Percentiles rank a stretch among this genome's conserved stretches.
phyloP scores from a whole-genome alignment of 805 yeast genomes.

The Candida pseudofarinosa region DNA sequence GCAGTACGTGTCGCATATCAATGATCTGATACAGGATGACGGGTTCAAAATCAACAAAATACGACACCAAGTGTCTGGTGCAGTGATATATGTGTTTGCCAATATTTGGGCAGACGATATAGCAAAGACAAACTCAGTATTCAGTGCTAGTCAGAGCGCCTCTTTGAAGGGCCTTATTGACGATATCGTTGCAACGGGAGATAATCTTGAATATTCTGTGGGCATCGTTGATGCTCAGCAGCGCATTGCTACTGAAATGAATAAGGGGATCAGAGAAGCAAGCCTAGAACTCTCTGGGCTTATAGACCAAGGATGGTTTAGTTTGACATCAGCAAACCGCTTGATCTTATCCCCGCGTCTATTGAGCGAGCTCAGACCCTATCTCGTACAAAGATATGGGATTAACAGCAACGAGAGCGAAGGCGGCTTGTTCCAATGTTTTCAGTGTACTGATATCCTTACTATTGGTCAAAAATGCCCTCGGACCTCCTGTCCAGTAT shows the following conservation, averaged over 20 bases:
- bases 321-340: slow-evolving; percentile 23
- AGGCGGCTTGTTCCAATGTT: slow-evolving; percentile 44
- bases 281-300: slow-evolving; percentile 35
- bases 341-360: slow-evolving; percentile 38
- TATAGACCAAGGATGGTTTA: slow-evolving; percentile 54
- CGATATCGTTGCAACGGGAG: slow-evolving; percentile 34
- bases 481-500: slow-evolving; percentile 25
- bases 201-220: slow-evolving; percentile 26
- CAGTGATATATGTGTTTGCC: slow-evolving; percentile 32
- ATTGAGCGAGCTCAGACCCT: slow-evolving; percentile 45
- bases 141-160: slow-evolving; percentile 36
- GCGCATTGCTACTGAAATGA: slow-evolving; percentile 18
- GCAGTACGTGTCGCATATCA: slow-evolving; percentile 23
- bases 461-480: slow-evolving; percentile 48
- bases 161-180: slow-evolving; percentile 45
- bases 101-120: slow-evolving; percentile 38
- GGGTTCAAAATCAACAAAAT: slow-evolving; percentile 43
- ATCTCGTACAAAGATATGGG: slow-evolving; percentile 44
- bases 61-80: slow-evolving; percentile 32
- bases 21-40: slow-evolving; percentile 26
- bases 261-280: slow-evolving; percentile 33
- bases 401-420: slow-evolving; percentile 11
- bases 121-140: slow-evolving; percentile 35
- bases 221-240: slow-evolving; percentile 34
- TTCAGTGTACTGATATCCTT: slow-evolving; percentile 49